These are phyloP conservation scores for Yamadazyma atlantica DNA, from an alignment of 1,139 yeast species.

Conservation along the genomic window DNA sequence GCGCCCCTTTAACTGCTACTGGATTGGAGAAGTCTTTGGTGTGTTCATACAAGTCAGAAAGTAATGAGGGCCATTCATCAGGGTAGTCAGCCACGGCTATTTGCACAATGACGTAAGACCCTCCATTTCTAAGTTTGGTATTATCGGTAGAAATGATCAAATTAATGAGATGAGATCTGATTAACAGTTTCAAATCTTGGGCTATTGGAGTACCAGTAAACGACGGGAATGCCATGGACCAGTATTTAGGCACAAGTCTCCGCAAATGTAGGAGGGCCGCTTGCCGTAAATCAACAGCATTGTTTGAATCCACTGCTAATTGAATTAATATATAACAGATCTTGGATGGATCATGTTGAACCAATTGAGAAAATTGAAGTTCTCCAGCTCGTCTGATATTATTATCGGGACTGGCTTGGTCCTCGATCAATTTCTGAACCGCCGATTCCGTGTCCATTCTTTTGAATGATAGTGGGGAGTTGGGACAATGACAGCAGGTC, in stretches of 20 bases:
- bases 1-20: conserved; percentile 54
- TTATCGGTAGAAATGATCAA: conserved; percentile 52
- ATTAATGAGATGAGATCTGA: conserved; percentile 51
- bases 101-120: conserved; percentile 76
- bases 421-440: conserved; percentile 21
- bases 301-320: conserved; percentile 19
- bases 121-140: conserved; percentile 65
- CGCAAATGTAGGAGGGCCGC: conserved; percentile 70
- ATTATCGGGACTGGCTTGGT: conserved; percentile 42
- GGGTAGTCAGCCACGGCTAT: conserved; percentile 91
- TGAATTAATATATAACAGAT: conserved; percentile 30
- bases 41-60: conserved; percentile 47
- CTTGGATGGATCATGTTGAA: conserved; percentile 30
- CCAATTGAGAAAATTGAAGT: conserved; percentile 27
- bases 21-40: conserved; percentile 31
- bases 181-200: conserved; percentile 48
- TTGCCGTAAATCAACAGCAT: conserved; percentile 48
- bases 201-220: conserved; percentile 67
- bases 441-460: not conserved
- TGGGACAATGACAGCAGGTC: too few relatives aligned
- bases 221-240: conserved; percentile 86
- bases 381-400: conserved; percentile 35
- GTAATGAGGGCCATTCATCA: conserved; percentile 87
- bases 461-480: too few relatives aligned
- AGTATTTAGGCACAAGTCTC: conserved; percentile 65